Conservation (phyloP, 306 rosid species). For the Cucumis cinereus region DNA sequence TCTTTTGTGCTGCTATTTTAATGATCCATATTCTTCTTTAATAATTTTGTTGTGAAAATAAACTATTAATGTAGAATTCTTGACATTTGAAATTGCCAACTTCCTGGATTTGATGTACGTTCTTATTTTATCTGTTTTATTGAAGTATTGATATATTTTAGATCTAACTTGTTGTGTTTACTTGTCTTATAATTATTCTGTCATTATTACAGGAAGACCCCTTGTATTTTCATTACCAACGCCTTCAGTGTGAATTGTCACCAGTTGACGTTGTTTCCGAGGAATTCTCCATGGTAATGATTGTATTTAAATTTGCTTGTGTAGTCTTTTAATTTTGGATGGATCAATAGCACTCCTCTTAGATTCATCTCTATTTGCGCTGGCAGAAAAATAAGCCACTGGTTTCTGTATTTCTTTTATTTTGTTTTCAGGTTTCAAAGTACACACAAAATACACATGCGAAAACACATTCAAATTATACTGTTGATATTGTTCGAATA, state of each 20-base stretch:
- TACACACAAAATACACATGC: conserved; percentile 83
- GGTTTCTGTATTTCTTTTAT: neutral
- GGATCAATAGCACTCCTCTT: neutral
- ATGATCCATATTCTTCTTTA: neutral
- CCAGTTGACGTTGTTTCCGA: conserved; percentile 44
- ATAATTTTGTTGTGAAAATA: neutral
- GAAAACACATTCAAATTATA: conserved; percentile 68
- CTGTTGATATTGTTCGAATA: conserved; percentile 58
- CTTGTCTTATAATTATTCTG: neutral
- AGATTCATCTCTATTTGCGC: neutral
- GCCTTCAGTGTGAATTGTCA: conserved; percentile 57
- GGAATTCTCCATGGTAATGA: conserved; percentile 71
- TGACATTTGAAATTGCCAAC: neutral
- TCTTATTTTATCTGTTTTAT: neutral
- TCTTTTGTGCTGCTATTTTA: neutral
- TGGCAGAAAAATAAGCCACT: conserved; percentile 8
- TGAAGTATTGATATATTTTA: neutral
- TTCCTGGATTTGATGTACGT: neutral
- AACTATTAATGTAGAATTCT: neutral
- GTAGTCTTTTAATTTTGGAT: neutral
- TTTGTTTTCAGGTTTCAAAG: conserved; percentile 48
- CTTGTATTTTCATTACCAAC: conserved; percentile 54
- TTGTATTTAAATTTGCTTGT: neutral
- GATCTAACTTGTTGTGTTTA: neutral
- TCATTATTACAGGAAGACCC: conserved; percentile 57